These are phyloP conservation scores for Aspergillus clavatus DNA, from an alignment of 2,329 filamentous ascomycete genomes.

Conservation along the genomic window DNA sequence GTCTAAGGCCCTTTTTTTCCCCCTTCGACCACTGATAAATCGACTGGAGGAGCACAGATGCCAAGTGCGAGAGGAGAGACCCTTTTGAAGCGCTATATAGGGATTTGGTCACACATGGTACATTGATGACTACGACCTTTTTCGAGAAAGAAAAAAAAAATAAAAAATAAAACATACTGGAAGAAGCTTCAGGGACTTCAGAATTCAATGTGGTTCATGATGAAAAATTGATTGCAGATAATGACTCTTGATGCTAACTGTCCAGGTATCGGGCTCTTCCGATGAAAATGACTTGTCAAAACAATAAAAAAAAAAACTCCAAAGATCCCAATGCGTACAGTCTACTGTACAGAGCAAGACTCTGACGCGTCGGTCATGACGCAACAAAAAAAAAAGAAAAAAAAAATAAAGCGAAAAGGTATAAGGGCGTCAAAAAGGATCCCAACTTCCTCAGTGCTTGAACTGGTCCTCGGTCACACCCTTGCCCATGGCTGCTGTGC, in stretches of 20 bases:
- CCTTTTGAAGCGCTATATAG: too few relatives aligned
- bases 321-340: background rate
- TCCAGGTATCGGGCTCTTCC: constrained; percentile 1
- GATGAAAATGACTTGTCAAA: background rate
- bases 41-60: too few relatives aligned
- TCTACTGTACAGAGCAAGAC: background rate
- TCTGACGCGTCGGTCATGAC: background rate
- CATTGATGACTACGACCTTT: too few relatives aligned
- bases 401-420: background rate
- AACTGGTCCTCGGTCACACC: constrained; percentile 99
- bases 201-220: too few relatives aligned
- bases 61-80: too few relatives aligned
- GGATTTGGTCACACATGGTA: too few relatives aligned
- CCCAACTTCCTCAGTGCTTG: constrained; percentile 42
- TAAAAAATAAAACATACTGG: too few relatives aligned
- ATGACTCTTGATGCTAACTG: background rate
- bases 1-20: too few relatives aligned
- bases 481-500: constrained; percentile 92
- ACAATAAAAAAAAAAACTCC: constrained; percentile 3
- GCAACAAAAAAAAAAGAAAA: constrained; percentile 1
- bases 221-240: background rate
- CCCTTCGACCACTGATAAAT: background rate
- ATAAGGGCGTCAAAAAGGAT: too few relatives aligned
- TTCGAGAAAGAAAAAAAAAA: too few relatives aligned
- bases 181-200: too few relatives aligned